Conservation (phyloP, 352 stramenopile genomes). For the Pythium inflatum region DNA sequence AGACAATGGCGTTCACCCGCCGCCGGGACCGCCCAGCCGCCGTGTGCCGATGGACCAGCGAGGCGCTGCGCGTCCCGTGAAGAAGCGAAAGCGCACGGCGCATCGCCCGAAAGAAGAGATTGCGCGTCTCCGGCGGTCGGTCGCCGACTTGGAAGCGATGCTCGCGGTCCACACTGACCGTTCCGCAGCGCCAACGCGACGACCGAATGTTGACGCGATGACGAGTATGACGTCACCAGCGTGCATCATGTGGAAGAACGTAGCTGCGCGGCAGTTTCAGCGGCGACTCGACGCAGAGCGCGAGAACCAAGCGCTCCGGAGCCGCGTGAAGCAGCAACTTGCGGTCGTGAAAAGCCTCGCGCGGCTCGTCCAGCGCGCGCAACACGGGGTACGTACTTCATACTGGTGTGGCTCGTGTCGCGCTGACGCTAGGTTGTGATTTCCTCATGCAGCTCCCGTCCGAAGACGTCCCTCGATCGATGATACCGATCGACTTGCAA, state of each 20-base stretch:
- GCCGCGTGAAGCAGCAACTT: background rate
- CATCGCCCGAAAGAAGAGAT: conserved; percentile 40
- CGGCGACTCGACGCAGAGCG: background rate
- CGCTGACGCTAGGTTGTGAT: background rate
- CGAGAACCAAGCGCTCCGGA: background rate
- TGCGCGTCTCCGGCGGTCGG: background rate
- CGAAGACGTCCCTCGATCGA: too few species aligned
- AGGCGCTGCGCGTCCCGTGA: background rate
- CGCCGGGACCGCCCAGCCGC: too few species aligned
- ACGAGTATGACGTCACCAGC: background rate
- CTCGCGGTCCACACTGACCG: background rate
- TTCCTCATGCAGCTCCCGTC: background rate
- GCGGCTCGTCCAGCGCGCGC: background rate
- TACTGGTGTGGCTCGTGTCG: background rate
- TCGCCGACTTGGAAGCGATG: background rate
- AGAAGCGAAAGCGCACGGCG: background rate
- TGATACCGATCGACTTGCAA: background rate
- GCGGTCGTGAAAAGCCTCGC: background rate
- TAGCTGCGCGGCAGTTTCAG: background rate
- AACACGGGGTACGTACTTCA: background rate
- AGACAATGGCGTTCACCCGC: too few species aligned
- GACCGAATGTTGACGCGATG: background rate
- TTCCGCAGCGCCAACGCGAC: background rate
- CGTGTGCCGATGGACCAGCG: too few species aligned
- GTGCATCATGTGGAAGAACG: background rate